phyloP scores from a whole-genome alignment of 768 basidiomycete species.

The Hygrophoropsis aurantiaca region DNA sequence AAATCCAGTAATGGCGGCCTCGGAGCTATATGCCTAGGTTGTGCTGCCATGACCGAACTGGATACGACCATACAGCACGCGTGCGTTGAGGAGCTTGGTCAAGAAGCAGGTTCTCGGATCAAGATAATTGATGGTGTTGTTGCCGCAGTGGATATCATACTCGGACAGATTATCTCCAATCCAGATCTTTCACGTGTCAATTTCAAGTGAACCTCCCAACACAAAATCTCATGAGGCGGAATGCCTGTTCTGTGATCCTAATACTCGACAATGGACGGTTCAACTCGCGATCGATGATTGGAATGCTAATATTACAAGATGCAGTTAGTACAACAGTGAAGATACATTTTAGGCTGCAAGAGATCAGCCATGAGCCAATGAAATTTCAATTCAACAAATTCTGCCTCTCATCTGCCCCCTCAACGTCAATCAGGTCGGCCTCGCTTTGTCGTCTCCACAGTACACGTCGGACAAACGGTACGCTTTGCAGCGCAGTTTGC shows the following conservation, averaged over 20 bases:
- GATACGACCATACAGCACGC: constrained; percentile 16
- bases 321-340: too few relatives aligned
- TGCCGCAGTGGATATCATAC: constrained; percentile 13
- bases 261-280: too few relatives aligned
- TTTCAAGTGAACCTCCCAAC: too few relatives aligned
- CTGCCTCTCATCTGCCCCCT: constrained; percentile 12
- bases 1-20: constrained; percentile 5
- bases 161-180: background rate
- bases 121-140: constrained; percentile 26
- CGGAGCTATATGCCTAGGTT: constrained; percentile 23
- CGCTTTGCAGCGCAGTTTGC: constrained; percentile 4
- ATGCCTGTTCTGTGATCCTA: too few relatives aligned
- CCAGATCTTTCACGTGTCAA: too few relatives aligned
- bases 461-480: constrained; percentile 15
- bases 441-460: background rate
- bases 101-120: constrained; percentile 8
- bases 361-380: constrained; percentile 25
- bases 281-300: too few relatives aligned
- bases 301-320: too few relatives aligned
- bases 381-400: constrained; percentile 8
- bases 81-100: constrained; percentile 7
- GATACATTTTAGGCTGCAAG: background rate
- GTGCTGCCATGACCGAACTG: constrained; percentile 31
- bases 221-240: too few relatives aligned
- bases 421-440: constrained; percentile 7